phyloP scores from a whole-genome alignment of 1,284 basidiomycete genomes.

The Cryptococcus maquisensis region DNA sequence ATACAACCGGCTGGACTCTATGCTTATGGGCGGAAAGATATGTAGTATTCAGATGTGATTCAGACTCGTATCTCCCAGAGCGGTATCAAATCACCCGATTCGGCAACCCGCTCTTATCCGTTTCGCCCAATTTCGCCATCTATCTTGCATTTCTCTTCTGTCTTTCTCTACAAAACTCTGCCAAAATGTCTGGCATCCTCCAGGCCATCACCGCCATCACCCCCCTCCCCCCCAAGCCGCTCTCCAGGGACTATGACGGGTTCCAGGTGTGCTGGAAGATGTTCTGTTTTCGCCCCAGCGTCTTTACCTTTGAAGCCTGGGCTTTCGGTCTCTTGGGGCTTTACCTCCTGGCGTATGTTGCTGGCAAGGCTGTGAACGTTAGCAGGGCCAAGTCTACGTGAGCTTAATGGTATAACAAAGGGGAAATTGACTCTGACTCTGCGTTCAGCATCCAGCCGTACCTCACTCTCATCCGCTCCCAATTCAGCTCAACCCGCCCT shows the following conservation, averaged over 20 bases:
- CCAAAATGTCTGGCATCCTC: conserved; percentile 46
- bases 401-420: conserved; percentile 21
- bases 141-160: not conserved
- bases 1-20: too few species aligned
- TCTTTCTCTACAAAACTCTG: not conserved
- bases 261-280: conserved; percentile 66
- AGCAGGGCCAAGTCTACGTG: conserved; percentile 37
- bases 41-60: too few species aligned
- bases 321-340: conserved; percentile 55
- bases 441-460: conserved; percentile 4
- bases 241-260: conserved; percentile 56
- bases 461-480: conserved; percentile 10
- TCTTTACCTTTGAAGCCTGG: conserved; percentile 63
- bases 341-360: conserved; percentile 36
- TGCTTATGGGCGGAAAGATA: too few species aligned
- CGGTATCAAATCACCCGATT: too few species aligned
- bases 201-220: conserved; percentile 53
- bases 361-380: conserved; percentile 38
- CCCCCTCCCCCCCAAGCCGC: conserved; percentile 43
- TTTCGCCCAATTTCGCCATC: not conserved
- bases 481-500: conserved; percentile 34
- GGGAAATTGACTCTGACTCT: not conserved
- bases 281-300: conserved; percentile 75
- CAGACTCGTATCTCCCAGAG: too few species aligned
- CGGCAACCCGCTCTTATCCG: too few species aligned